Evolutionary conservation across 352 stramenopile species (phyloP), one percentile per base, ranked within the genome.

Genomic region (Pythium monospermum): DNA sequence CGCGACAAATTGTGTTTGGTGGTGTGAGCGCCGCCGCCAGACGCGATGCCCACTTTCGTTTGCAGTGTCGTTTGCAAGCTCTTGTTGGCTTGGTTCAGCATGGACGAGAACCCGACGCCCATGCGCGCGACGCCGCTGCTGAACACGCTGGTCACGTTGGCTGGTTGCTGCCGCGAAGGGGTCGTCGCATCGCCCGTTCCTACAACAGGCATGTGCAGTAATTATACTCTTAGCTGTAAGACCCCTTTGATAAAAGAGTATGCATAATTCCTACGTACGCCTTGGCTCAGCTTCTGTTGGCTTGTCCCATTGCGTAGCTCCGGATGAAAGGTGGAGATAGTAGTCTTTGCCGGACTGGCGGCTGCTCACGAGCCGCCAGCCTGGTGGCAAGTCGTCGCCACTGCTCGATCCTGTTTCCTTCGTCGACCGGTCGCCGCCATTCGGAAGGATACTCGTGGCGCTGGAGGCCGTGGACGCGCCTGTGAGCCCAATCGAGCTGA

Each of bases 351-450:
- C 77, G 35, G 70, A 76, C 49, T 85, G 64, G 18, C 81, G 68
- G 61, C 77, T 89, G 59, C 68, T 78, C 45, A 87, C 61, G 53
- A 87, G 62, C 28, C 77, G 76, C 81, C 81, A 91, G 28, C 77
- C 80, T 6, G 65, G 49, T 33, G 73, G 77, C 21, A 89, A 53
- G 35, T 73, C 74, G 30, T 76, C 58, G 28, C 52, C 25, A 2
- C 12, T 32, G 4, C 6, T 40, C 15, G 32, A 19, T 18, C 7
- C 26, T 3, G 10, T 35, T 18, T 19, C 15, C 19, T 37, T 31
- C 35, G 30, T 30, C 16, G 19, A 13, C 16, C 18, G 27, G 19
- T 13, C 31, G 31, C 22, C 39, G 35, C 48, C 30, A 27, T 45
- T 56, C 8, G 53, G 28, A 16, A 22, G 23, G 22, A 35, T 3